Conservation (phyloP, 2,329 filamentous ascomycete species). For the Aspergillus persii region DNA sequence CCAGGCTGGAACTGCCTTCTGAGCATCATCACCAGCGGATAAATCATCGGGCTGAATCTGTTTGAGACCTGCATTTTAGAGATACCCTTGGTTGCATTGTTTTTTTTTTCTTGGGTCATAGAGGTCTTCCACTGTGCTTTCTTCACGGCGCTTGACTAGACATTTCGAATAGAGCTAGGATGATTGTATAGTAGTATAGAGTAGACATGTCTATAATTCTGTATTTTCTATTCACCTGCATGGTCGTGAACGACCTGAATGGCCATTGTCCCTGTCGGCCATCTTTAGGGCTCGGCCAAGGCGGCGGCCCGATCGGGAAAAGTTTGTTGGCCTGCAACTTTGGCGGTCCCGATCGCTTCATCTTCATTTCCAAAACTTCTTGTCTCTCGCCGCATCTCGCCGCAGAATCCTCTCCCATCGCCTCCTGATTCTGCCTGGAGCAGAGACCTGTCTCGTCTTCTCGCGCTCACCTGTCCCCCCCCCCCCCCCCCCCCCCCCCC, state of each 20-base stretch:
- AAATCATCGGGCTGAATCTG: constrained; percentile 19
- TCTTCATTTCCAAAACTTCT: constrained; percentile 25
- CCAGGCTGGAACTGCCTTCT: constrained; percentile 60
- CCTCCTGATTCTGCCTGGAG: constrained; percentile 38
- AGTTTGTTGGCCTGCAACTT: constrained; percentile 14
- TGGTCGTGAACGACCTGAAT: too few relatives aligned
- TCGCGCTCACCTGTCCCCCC: constrained; percentile 13
- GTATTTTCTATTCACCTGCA: too few relatives aligned
- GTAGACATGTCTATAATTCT: too few relatives aligned
- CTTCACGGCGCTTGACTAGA: background rate
- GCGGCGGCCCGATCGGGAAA: constrained; percentile 25
- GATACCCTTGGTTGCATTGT: constrained; percentile 20
- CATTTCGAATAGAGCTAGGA: background rate
- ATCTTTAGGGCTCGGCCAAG: constrained; percentile 16
- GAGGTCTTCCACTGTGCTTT: constrained; percentile 3
- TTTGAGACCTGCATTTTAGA: constrained; percentile 3
- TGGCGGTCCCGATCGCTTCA: constrained; percentile 26
- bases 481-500: constrained; percentile 16
- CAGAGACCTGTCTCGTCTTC: constrained; percentile 24
- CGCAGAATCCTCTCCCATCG: constrained; percentile 15
- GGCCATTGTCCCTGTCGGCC: too few relatives aligned
- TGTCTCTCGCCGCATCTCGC: constrained; percentile 22
- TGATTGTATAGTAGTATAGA: too few relatives aligned
- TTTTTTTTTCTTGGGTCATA: constrained; percentile 8
- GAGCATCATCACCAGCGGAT: constrained; percentile 54